Evolutionary conservation across 106 monocot genomes (phyloP).

Genomic region (Allium sativum): DNA sequence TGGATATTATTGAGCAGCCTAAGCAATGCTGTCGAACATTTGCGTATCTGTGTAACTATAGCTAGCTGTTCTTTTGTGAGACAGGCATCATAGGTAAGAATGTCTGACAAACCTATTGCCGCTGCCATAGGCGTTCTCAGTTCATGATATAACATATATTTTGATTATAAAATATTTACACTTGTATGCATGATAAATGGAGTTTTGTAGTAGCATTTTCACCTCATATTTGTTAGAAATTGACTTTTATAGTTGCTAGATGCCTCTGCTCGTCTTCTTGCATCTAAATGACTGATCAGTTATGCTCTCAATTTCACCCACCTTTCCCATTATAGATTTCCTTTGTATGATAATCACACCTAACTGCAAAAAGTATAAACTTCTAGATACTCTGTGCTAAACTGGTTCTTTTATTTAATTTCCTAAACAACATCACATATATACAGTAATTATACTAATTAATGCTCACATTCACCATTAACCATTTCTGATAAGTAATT

Average conservation of each 20-base stretch:
- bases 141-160: too few relatives aligned
- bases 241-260: slow-evolving; percentile 64
- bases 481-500: too few relatives aligned
- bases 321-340: slow-evolving; percentile 53
- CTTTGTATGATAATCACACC: slow-evolving; percentile 55
- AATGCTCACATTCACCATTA: too few relatives aligned
- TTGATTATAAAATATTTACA: too few relatives aligned
- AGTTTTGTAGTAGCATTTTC: background rate
- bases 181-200: too few relatives aligned
- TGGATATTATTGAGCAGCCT: slow-evolving; percentile 53
- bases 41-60: slow-evolving; percentile 42
- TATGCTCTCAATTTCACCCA: slow-evolving; percentile 46
- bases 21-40: slow-evolving; percentile 53
- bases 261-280: slow-evolving; percentile 59
- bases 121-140: slow-evolving; percentile 55
- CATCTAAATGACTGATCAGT: slow-evolving; percentile 53
- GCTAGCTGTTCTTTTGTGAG: slow-evolving; percentile 47
- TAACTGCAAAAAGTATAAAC: slow-evolving; percentile 23
- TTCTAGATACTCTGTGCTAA: background rate
- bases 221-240: slow-evolving; percentile 63
- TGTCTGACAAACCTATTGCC: slow-evolving; percentile 45
- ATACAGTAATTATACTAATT: too few relatives aligned
- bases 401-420: too few relatives aligned
- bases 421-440: too few relatives aligned
- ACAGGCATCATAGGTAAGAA: slow-evolving; percentile 34